phyloP scores from a whole-genome alignment of 441 rosid species.

The Erodium texanum region DNA sequence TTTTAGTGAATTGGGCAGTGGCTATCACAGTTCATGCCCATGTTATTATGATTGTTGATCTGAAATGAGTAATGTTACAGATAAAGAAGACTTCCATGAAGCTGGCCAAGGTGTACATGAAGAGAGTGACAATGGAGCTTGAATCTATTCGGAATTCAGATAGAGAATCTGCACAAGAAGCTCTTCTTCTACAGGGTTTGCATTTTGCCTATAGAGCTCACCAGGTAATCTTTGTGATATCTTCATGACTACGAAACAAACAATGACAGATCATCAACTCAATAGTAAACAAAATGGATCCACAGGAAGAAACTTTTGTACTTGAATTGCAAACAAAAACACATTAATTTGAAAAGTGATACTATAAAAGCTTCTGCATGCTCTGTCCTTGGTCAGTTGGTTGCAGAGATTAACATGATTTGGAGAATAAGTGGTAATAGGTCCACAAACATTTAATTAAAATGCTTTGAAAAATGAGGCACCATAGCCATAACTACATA shows the following conservation, averaged over 20 bases:
- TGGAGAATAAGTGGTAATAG: background rate
- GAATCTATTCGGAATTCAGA: slow-evolving; percentile 34
- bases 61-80: slow-evolving; percentile 27
- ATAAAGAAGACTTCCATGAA: slow-evolving; percentile 38
- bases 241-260: background rate
- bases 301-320: no score
- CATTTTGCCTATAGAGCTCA: slow-evolving; percentile 73
- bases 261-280: background rate
- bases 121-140: slow-evolving; percentile 65
- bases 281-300: slow-evolving; percentile 48
- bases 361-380: background rate
- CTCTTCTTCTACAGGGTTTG: slow-evolving; percentile 70
- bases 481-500: background rate
- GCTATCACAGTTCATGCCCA: no score
- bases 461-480: no score
- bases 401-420: background rate
- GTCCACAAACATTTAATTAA: background rate
- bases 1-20: no score
- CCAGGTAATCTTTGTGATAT: slow-evolving; percentile 48
- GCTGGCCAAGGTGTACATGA: slow-evolving; percentile 66
- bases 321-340: no score
- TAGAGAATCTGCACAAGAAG: slow-evolving; percentile 38
- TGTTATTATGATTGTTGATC: background rate
- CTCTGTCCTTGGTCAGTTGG: background rate
- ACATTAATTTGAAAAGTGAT: no score